phyloP scores from a whole-genome alignment of 257 asterid genomes.

The Nicotiana benthamiana region DNA sequence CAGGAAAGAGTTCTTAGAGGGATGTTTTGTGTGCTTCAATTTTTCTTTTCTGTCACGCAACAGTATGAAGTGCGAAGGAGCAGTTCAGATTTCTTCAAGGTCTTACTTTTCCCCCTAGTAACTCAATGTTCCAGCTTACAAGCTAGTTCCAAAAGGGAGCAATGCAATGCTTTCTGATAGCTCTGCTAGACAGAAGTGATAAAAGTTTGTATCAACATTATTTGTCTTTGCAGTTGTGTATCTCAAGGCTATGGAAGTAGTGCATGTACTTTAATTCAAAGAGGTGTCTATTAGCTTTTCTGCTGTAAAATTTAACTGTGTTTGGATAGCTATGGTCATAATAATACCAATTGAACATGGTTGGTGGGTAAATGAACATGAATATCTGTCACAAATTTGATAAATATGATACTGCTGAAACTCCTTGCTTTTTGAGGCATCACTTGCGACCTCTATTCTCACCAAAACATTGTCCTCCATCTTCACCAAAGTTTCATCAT shows the following conservation, averaged over 20 bases:
- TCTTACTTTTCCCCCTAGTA: background rate
- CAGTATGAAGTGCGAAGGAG: background rate
- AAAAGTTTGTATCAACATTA: background rate
- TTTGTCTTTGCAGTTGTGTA: background rate
- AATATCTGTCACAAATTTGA: background rate
- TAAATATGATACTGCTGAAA: background rate
- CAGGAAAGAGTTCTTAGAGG: background rate
- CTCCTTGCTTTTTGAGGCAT: background rate
- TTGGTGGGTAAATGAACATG: background rate
- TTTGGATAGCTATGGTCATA: background rate
- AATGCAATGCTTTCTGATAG: background rate
- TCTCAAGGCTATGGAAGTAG: background rate
- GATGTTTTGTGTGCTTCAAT: background rate
- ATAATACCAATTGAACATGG: background rate
- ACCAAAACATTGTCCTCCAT: background rate
- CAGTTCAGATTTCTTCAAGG: background rate
- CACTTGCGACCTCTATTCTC: background rate
- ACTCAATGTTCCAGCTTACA: background rate
- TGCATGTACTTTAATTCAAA: background rate
- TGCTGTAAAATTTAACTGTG: background rate
- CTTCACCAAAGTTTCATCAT: background rate
- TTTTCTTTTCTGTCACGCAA: background rate
- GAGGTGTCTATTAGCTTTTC: background rate
- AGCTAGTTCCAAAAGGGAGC: background rate
- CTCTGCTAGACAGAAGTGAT: background rate